A percentile compares a stretch with the other conserved stretches of the same genome.
phyloP scores from a whole-genome alignment of 768 basidiomycete genomes.

The Clathrus columnatus region DNA sequence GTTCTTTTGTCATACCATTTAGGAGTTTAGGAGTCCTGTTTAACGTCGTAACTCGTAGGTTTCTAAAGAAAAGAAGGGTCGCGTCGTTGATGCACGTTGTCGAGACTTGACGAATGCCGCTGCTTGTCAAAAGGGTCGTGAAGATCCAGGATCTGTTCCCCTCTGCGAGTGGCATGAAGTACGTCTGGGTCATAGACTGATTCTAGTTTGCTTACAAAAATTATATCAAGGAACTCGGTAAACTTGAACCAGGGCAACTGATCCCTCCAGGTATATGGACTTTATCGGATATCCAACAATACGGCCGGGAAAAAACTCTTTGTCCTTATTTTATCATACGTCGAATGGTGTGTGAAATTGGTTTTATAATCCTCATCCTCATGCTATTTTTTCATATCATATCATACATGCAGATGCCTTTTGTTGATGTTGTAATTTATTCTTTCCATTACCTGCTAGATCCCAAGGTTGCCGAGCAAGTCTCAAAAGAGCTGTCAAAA shows the following conservation, averaged over 20 bases:
- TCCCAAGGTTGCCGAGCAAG: slow-evolving; percentile 98
- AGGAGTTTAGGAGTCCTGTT: too few species aligned
- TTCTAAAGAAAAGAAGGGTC: slow-evolving; percentile 96
- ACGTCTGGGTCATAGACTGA: slow-evolving; percentile 15
- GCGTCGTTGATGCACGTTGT: slow-evolving; percentile 93
- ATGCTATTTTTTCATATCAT: background rate
- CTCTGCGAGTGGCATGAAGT: slow-evolving; percentile 97
- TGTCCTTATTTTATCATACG: slow-evolving; percentile 97
- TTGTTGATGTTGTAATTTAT: slow-evolving; percentile 94
- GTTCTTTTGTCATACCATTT: slow-evolving; percentile 1
- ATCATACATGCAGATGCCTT: slow-evolving; percentile 65
- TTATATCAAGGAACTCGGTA: slow-evolving; percentile 60
- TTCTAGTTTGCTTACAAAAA: background rate
- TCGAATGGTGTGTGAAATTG: slow-evolving; percentile 85
- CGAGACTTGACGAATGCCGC: slow-evolving; percentile 86
- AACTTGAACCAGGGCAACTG: slow-evolving; percentile 70
- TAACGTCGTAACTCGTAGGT: slow-evolving; percentile 43
- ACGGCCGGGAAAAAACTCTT: slow-evolving; percentile 74
- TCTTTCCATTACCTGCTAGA: slow-evolving; percentile 98
- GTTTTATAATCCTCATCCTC: background rate
- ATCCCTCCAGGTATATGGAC: slow-evolving; percentile 90
- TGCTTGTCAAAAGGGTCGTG: slow-evolving; percentile 72
- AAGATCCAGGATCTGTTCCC: slow-evolving; percentile 82
- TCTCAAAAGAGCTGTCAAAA: slow-evolving; percentile 94
- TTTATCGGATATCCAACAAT: slow-evolving; percentile 82